Conservation (phyloP, 1,284 basidiomycete genomes). For the Wallemia mellicola region DNA sequence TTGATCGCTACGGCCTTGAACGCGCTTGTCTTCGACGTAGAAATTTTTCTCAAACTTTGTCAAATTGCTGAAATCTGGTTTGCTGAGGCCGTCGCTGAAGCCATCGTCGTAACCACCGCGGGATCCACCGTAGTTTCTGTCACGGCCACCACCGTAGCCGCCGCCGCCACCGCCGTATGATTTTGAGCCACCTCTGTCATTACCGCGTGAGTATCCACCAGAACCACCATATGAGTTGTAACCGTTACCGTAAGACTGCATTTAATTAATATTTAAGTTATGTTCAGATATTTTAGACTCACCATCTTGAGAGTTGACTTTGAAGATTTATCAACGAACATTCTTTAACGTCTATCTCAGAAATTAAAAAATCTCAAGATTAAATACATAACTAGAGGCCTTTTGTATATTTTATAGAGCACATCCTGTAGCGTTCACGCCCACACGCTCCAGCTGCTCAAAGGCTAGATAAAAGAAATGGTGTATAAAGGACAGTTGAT, state of each 20-base stretch:
- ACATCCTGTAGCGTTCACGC: neutral
- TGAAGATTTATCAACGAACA: neutral
- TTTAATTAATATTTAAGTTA: no score
- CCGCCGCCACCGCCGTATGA: conserved; percentile 6
- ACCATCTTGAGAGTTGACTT: neutral
- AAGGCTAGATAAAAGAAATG: neutral
- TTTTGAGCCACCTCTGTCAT: conserved; percentile 3
- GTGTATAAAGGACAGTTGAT: neutral
- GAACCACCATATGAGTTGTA: conserved; percentile 5
- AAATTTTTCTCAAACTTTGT: conserved; percentile 44
- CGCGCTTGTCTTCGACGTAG: conserved; percentile 72
- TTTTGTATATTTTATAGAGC: neutral
- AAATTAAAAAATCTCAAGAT: neutral
- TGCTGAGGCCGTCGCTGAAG: conserved; percentile 49
- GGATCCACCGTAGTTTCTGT: conserved; percentile 24
- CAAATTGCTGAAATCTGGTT: conserved; percentile 44
- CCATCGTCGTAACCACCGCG: conserved; percentile 49
- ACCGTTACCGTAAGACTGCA: neutral
- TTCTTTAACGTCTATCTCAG: neutral
- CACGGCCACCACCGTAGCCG: conserved; percentile 15
- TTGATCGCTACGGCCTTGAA: conserved; percentile 42
- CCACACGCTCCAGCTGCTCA: neutral
- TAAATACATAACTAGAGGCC: neutral
- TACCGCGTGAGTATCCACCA: no score
- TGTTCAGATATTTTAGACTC: neutral